Conservation (phyloP, 2,329 filamentous ascomycete genomes). For the Sporothrix mexicana region DNA sequence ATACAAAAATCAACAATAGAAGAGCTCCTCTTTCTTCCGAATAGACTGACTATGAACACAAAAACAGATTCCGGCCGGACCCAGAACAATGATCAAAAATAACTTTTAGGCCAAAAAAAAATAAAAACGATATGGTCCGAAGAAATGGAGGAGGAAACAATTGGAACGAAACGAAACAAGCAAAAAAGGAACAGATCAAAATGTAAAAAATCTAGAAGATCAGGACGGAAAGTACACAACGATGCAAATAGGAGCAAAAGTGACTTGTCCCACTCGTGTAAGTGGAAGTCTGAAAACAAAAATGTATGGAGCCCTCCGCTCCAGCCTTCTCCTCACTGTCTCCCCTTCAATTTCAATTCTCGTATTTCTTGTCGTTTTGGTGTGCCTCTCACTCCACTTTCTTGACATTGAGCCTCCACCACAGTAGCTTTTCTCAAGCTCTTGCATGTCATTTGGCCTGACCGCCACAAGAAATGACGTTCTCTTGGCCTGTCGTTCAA, state of each 20-base stretch:
- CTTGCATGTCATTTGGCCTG: not conserved
- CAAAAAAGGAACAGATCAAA: not conserved
- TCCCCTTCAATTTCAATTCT: constrained; percentile 22
- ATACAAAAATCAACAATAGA: not conserved
- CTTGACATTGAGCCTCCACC: not conserved
- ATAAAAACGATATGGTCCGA: not conserved
- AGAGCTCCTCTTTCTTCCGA: constrained; percentile 2
- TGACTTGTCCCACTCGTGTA: not conserved
- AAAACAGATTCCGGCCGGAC: not conserved
- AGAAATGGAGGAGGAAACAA: not conserved
- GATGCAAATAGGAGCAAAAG: not conserved
- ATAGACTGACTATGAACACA: no score
- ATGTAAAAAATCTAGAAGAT: no score
- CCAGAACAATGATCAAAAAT: constrained; percentile 21
- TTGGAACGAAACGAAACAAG: constrained; percentile 20
- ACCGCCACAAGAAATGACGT: no score
- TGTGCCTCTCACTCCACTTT: not conserved
- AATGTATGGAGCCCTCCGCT: not conserved
- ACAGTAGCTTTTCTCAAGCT: not conserved
- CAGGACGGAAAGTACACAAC: not conserved
- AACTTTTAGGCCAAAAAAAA: not conserved
- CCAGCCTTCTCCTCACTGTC: not conserved
- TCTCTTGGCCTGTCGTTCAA: not conserved
- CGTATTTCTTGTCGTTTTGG: not conserved
- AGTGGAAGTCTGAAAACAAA: not conserved